These are phyloP conservation scores for Cryptococcus depauperatus DNA, from an alignment of 1,284 basidiomycete genomes.

Conservation along the genomic window DNA sequence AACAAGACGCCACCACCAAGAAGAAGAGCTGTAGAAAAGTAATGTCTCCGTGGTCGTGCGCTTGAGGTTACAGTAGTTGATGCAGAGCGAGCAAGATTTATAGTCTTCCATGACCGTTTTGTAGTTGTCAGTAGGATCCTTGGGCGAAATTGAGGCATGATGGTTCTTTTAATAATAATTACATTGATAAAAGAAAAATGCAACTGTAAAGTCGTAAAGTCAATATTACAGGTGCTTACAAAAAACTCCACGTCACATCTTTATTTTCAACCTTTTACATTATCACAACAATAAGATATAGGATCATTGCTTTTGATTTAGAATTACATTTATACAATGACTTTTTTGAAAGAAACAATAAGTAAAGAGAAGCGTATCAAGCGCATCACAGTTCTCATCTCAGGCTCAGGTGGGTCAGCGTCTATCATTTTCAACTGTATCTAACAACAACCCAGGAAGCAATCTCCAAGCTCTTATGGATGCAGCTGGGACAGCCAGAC, in stretches of 20 bases:
- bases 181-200: no score
- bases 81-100: no score
- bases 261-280: no score
- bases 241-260: no score
- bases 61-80: slow-evolving; percentile 13
- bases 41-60: slow-evolving; percentile 17
- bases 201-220: no score
- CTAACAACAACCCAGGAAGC: slow-evolving; percentile 54
- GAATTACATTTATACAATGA: no score
- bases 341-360: no score
- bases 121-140: slow-evolving; percentile 1
- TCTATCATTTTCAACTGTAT: not conserved
- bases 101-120: no score
- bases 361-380: no score
- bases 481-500: slow-evolving; percentile 54
- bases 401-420: slow-evolving; percentile 64
- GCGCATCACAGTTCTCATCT: slow-evolving; percentile 60
- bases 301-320: no score
- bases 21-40: slow-evolving; percentile 42
- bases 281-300: no score
- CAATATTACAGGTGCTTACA: no score
- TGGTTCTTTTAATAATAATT: slow-evolving; percentile 2
- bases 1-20: slow-evolving; percentile 56
- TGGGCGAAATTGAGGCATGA: slow-evolving; percentile 7
- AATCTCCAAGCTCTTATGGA: slow-evolving; percentile 96